Conservation (phyloP, 805 yeast species). For the Starmerella powellii region DNA sequence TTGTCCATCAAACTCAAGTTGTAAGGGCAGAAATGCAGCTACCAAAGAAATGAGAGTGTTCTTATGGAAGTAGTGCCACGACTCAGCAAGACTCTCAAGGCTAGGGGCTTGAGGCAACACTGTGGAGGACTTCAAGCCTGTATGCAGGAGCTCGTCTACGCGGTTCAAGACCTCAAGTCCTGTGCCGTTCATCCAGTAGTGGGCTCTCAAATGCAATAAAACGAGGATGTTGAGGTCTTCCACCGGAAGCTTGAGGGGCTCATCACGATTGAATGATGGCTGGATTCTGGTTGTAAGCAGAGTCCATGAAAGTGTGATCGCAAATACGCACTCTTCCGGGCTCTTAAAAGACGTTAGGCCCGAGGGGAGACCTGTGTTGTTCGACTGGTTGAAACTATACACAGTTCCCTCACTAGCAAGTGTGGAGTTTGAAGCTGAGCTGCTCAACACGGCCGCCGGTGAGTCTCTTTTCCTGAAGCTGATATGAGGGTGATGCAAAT, state of each 20-base stretch:
- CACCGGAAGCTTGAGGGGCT: slow-evolving; percentile 39
- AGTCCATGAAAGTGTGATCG: slow-evolving; percentile 41
- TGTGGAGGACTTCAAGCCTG: slow-evolving; percentile 31
- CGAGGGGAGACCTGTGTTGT: slow-evolving; percentile 16
- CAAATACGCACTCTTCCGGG: slow-evolving; percentile 29
- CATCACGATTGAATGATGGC: slow-evolving; percentile 39
- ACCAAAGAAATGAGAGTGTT: slow-evolving; percentile 46
- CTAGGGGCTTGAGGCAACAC: slow-evolving; percentile 22
- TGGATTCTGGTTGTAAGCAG: slow-evolving; percentile 34
- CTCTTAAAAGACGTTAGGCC: slow-evolving; percentile 26
- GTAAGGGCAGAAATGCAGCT: slow-evolving; percentile 51
- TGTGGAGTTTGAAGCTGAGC: slow-evolving; percentile 34
- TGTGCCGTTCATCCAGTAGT: slow-evolving; percentile 31
- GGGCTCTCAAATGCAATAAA: slow-evolving; percentile 31
- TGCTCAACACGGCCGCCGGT: slow-evolving; percentile 31
- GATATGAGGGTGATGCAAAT: slow-evolving; percentile 24
- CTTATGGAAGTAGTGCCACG: slow-evolving; percentile 50
- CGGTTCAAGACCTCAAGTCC: slow-evolving; percentile 35
- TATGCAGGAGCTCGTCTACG: slow-evolving; percentile 35
- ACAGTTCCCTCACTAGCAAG: slow-evolving; percentile 33
- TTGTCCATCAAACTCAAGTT: slow-evolving; percentile 37
- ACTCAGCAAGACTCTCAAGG: slow-evolving; percentile 26
- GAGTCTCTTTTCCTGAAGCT: slow-evolving; percentile 31
- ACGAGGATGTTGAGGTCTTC: slow-evolving; percentile 47
- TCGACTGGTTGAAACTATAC: slow-evolving; percentile 30